Conservation (phyloP, 345 rosid species). For the Syzygium grande region DNA sequence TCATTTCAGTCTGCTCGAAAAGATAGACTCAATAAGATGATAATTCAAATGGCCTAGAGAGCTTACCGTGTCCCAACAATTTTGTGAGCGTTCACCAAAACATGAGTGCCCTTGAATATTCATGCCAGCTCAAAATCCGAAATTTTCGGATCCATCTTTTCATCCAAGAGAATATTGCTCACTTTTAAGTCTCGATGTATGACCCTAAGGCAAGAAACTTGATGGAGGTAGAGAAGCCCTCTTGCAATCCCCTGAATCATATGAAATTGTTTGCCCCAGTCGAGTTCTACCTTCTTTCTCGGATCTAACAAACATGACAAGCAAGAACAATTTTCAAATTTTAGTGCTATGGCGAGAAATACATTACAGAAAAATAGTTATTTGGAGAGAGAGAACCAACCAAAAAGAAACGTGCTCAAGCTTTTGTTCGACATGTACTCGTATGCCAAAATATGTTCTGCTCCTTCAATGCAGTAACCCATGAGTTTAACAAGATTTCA, state of each 20-base stretch:
- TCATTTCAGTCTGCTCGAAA: not conserved
- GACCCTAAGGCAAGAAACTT: conserved; percentile 23
- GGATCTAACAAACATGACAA: conserved; percentile 3
- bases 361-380: not conserved
- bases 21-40: not conserved
- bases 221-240: conserved; percentile 25
- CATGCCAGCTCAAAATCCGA: conserved; percentile 34
- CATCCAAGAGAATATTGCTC: conserved; percentile 23
- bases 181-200: conserved; percentile 31
- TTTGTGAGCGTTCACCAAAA: not conserved
- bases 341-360: not conserved
- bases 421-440: conserved; percentile 5
- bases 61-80: conserved; percentile 22
- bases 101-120: conserved; percentile 6
- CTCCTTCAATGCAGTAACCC: conserved; percentile 52
- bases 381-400: not conserved
- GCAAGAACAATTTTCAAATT: not conserved
- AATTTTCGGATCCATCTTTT: conserved; percentile 20
- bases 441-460: conserved; percentile 43
- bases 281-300: not conserved
- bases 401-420: not conserved
- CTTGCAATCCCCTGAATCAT: conserved; percentile 25
- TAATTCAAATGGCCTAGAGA: not conserved
- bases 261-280: conserved; percentile 17
- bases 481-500: conserved; percentile 48